Percentiles rank a stretch among this genome's conserved stretches.
Conservation (phyloP, 805 yeast species). For the Spathaspora boniae region DNA sequence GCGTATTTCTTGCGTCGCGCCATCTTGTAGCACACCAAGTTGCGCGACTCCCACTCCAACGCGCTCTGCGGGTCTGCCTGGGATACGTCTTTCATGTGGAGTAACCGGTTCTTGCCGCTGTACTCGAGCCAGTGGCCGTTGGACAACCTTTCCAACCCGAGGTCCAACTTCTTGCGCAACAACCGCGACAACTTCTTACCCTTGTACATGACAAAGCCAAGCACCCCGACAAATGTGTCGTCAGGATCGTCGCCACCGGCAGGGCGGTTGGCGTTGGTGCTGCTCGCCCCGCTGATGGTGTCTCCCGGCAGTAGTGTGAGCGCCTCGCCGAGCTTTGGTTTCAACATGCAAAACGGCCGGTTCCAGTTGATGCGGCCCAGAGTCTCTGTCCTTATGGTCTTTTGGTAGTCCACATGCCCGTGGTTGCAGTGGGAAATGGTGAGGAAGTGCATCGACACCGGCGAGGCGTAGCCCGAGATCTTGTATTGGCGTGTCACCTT, state of each 20-base stretch:
- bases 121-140: conserved; percentile 18
- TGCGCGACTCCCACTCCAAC: conserved; percentile 21
- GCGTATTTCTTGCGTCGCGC: conserved; percentile 56
- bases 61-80: conserved; percentile 17
- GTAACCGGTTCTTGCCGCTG: conserved; percentile 16
- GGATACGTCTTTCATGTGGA: conserved; percentile 16
- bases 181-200: conserved; percentile 3
- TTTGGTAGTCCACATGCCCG: conserved; percentile 47
- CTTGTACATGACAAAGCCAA: conserved; percentile 5
- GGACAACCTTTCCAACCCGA: conserved; percentile 15
- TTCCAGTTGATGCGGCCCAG: conserved; percentile 48
- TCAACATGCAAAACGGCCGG: conserved; percentile 42
- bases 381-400: conserved; percentile 25
- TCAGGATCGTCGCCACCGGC: conserved; percentile 3
- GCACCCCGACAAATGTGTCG: conserved; percentile 4
- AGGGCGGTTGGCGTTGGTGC: no score
- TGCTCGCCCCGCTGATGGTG: no score
- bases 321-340: conserved; percentile 20
- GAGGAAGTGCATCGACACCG: conserved; percentile 36
- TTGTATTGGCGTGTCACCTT: conserved; percentile 48
- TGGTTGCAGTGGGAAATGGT: conserved; percentile 48
- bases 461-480: conserved; percentile 34
- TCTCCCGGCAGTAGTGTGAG: conserved; percentile 10
- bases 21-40: conserved; percentile 49
- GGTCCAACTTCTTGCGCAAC: conserved; percentile 14